A percentile compares a stretch with the other conserved stretches of the same genome.
These are phyloP conservation scores for Allium fistulosum DNA, from an alignment of 106 monocot species.

Conservation along the genomic window DNA sequence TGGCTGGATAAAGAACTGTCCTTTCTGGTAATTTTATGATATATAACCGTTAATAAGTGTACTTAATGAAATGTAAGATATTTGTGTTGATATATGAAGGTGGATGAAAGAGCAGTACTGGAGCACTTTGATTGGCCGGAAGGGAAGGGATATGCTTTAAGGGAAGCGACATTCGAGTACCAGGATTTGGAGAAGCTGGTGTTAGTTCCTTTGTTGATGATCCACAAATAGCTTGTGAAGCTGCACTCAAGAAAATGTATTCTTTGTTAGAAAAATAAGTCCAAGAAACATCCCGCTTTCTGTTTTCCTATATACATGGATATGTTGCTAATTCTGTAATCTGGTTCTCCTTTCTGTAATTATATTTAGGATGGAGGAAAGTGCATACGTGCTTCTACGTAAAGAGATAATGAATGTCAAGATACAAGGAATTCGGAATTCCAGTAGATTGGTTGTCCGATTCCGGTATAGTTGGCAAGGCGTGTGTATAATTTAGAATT, in stretches of 20 bases:
- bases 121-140: constrained; percentile 98
- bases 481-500: constrained; percentile 6
- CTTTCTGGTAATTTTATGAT: constrained; percentile 57
- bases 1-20: constrained; percentile 98
- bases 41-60: not conserved
- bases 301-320: too few species aligned
- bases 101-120: constrained; percentile 89
- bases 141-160: constrained; percentile 80
- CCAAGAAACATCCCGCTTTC: too few species aligned
- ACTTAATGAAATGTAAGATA: too few species aligned
- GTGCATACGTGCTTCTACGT: constrained; percentile 77
- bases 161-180: constrained; percentile 86
- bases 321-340: too few species aligned
- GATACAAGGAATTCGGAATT: constrained; percentile 80
- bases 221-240: constrained; percentile 59
- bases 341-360: not conserved
- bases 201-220: constrained; percentile 70
- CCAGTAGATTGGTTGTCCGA: constrained; percentile 84
- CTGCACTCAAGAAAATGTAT: constrained; percentile 89
- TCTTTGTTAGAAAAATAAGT: constrained; percentile 88
- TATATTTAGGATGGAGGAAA: constrained; percentile 70
- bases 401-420: constrained; percentile 79
- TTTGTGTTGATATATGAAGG: constrained; percentile 27
- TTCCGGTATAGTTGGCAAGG: constrained; percentile 87
- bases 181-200: constrained; percentile 79